Evolutionary conservation across 2,329 filamentous ascomycete species (phyloP).

Genomic region (Claviceps sorghi): DNA sequence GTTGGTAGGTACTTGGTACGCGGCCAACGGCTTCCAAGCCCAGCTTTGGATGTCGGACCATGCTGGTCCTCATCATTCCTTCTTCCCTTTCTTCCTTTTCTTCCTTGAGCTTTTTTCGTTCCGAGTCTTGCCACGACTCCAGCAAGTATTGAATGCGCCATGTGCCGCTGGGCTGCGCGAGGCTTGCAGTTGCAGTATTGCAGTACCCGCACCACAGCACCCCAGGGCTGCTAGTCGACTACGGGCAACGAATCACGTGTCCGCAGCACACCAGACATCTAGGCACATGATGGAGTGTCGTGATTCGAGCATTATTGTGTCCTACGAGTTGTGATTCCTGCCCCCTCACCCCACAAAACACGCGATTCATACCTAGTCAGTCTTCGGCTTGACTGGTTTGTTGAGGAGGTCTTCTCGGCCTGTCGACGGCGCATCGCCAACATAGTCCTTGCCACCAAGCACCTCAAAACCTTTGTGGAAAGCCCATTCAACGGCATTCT

Average conservation of each 20-base stretch:
- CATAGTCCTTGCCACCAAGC: conserved; percentile 48
- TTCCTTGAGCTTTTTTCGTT: too few species aligned
- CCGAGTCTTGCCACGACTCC: too few species aligned
- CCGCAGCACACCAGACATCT: background rate
- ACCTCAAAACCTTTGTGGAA: conserved; percentile 72
- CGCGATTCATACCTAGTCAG: conserved; percentile 17
- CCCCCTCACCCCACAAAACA: background rate
- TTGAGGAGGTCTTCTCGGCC: conserved; percentile 31
- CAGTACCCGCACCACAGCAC: background rate
- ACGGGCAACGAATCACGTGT: background rate
- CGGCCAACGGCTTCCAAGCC: too few species aligned
- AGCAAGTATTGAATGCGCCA: too few species aligned
- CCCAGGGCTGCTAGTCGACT: background rate
- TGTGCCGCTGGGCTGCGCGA: too few species aligned
- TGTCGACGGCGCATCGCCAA: conserved; percentile 38
- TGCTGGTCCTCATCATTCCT: too few species aligned
- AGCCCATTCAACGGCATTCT: conserved; percentile 76
- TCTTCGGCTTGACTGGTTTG: conserved; percentile 32
- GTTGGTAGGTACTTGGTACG: too few species aligned
- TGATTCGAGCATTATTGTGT: background rate
- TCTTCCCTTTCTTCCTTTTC: too few species aligned
- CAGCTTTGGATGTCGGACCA: too few species aligned
- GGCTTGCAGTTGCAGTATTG: background rate
- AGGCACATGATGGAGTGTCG: background rate
- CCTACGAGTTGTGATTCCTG: conserved; percentile 6